Evolutionary conservation across 306 rosid species (phyloP), one percentile per base, ranked within the genome.

Genomic region (Malus orientalis): DNA sequence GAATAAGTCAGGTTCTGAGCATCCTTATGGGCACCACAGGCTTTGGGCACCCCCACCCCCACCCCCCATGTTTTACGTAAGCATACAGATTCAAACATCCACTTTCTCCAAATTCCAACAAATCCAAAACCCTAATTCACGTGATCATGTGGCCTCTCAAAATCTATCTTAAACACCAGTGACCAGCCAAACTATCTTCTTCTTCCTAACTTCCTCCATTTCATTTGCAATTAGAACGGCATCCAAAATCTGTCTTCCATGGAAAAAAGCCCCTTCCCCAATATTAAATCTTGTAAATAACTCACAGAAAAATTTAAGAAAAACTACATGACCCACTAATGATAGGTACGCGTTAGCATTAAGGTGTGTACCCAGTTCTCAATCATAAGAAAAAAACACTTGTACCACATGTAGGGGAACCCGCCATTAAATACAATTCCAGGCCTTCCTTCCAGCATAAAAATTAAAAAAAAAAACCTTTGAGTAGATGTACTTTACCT

Each of bases 401-500:
- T 15, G 51, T 30, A 16, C 15, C 45, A 53, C 45, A 70, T n/a
- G 55, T 23, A 69, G 58, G 47, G 59, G 23, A 47, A 45, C 30
- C 45, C 27, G 2, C 25, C 23, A 70, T 57, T 23, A 57, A 57
- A 10, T 19, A 57, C 62, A 57, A 57, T 49, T 70, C 61, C 73
- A 69, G 47, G 73, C 42, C 12, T 49, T 70, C 25, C 25, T 23
- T 23, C 42, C n/a, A 51, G 44, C 68, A 71, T 6, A 54, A 74
- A 49, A 64, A 27, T 13, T 53, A 53, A 53, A 15, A 53, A 53
- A 3, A 18, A 81, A 47, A 75, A 61, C 45, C 16, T 5, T 32
- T 54, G 33, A 57, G 53, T 2, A 8, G 70, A 83, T 67, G 64
- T 45, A 77, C 71, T 38, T 79, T 88, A 95, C 99, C 85, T 95